Conservation (phyloP, 2,329 filamentous ascomycete genomes). For the Elsinoe perseae region DNA sequence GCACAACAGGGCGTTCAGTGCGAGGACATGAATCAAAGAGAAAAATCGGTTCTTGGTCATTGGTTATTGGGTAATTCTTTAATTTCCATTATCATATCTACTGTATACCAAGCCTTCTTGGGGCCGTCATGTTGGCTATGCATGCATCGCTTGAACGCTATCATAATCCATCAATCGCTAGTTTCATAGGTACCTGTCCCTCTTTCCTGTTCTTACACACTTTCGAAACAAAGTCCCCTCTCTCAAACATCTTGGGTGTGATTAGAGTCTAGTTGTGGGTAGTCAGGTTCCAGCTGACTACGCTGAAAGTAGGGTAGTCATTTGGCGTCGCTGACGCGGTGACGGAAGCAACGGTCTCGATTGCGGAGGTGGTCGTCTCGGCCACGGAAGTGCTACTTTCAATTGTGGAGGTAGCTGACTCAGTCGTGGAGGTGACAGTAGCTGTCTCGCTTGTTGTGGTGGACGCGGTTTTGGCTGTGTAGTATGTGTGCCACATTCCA, state of each 20-base stretch:
- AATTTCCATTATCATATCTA: conserved; percentile 10
- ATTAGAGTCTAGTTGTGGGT: conserved; percentile 1
- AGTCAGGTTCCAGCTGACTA: conserved; percentile 16
- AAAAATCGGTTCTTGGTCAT: not conserved
- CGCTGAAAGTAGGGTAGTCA: conserved; percentile 10
- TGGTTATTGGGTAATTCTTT: not conserved
- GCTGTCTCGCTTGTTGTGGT: not conserved
- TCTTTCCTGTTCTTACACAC: not conserved
- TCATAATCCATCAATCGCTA: not conserved
- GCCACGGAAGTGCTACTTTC: not conserved
- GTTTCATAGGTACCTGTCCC: not conserved
- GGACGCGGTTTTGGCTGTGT: conserved; percentile 19
- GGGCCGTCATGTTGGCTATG: conserved; percentile 1
- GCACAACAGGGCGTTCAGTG: no score
- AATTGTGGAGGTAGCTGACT: not conserved
- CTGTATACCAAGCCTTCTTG: not conserved
- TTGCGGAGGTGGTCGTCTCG: not conserved
- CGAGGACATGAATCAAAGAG: no score
- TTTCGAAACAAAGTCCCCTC: not conserved
- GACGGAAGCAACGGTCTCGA: not conserved
- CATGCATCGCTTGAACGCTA: conserved; percentile 9
- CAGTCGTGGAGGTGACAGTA: not conserved
- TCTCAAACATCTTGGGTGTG: not conserved
- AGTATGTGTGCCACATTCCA: conserved; percentile 35
- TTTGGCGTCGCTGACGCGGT: not conserved